Base-by-base conservation (phyloP, 805 yeast species). In the Scheffersomyces amazonensis region DNA sequence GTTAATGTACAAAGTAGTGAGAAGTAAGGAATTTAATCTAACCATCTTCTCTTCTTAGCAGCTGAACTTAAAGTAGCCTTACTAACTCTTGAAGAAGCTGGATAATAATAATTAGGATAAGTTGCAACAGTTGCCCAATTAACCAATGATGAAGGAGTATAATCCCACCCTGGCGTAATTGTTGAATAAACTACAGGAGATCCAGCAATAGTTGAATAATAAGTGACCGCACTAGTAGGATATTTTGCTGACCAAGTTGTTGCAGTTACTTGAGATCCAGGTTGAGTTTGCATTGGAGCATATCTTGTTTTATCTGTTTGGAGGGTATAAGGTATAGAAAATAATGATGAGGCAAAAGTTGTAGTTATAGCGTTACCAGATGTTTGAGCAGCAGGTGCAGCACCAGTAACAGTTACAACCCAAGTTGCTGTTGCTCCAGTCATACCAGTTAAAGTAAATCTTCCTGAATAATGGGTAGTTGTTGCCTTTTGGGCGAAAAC, bases 241-340 rank as follows among this genome's bases (percentile, higher is more conserved):
- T 62, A 81, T 47, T 78, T 69, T 48, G 81, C 73, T 9, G 83
- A 57, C 82, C 90, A 83, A 3, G 81, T 62, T 8, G 83, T 71
- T 27, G 69, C 76, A 0, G 96, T 85, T 18, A 88, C 76, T 8
- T 64, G 65, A 1, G 84, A 53, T 3, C 83, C 86, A 5, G 99
- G 97, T 62, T 88, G 96, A 42, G 71, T 58, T 64, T 90, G 97
- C 96, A 89, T 87, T 37, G 97, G 96, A 1, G 98, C 97, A 60
- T 64, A 87, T 50, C 90, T 76, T 8, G 86, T 78, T 16, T 49
- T 60, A 21, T 96, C 96, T 0, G 93, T 83, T 65, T 91, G 98
- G 50, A 50, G 46, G 2, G 87, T 75, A 64, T 90, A 91, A 2
- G 95, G 75, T 5, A 89, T 65, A 2, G 81, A 56, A 58, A 83